Evolutionary conservation across 176 grass and related monocot genomes (phyloP).

Genomic region (Cocos nucifera): DNA sequence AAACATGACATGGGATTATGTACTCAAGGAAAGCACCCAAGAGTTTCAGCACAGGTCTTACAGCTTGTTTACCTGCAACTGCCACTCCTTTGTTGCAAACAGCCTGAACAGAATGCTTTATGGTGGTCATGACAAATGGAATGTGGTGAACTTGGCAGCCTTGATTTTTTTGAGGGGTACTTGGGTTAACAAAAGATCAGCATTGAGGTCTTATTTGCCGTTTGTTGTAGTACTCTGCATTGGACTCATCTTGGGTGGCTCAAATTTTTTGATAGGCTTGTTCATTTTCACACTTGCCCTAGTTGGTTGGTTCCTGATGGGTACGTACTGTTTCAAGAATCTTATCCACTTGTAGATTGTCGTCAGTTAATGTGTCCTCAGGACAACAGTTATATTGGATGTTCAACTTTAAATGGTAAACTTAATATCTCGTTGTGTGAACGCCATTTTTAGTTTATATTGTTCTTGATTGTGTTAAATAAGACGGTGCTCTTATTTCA

Average conservation of each 20-base stretch:
- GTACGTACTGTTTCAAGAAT: constrained; percentile 75
- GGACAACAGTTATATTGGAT: too few species aligned
- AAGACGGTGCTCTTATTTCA: too few species aligned
- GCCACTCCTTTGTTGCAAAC: constrained; percentile 86
- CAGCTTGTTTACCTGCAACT: constrained; percentile 92
- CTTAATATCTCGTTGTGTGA: too few species aligned
- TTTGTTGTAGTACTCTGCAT: constrained; percentile 34
- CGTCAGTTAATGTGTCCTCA: too few species aligned
- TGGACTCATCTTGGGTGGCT: constrained; percentile 41
- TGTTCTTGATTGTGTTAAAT: too few species aligned
- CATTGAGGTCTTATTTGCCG: constrained; percentile 52
- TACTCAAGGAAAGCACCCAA: constrained; percentile 53
- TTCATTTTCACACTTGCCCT: constrained; percentile 30
- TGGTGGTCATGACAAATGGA: constrained; percentile 57
- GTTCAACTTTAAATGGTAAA: too few species aligned
- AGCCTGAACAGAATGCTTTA: constrained; percentile 71
- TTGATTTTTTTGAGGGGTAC: constrained; percentile 53
- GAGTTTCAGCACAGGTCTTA: constrained; percentile 84
- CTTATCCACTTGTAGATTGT: constrained; percentile 58
- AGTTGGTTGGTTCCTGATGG: constrained; percentile 69
- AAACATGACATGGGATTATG: constrained; percentile 50
- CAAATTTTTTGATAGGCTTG: constrained; percentile 38
- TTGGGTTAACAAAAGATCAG: constrained; percentile 41
- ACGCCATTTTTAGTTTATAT: too few species aligned
- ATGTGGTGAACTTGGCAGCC: constrained; percentile 68